These are phyloP conservation scores for Cystobasidium slooffiae DNA, from an alignment of 1,284 basidiomycete species.

Conservation along the genomic window DNA sequence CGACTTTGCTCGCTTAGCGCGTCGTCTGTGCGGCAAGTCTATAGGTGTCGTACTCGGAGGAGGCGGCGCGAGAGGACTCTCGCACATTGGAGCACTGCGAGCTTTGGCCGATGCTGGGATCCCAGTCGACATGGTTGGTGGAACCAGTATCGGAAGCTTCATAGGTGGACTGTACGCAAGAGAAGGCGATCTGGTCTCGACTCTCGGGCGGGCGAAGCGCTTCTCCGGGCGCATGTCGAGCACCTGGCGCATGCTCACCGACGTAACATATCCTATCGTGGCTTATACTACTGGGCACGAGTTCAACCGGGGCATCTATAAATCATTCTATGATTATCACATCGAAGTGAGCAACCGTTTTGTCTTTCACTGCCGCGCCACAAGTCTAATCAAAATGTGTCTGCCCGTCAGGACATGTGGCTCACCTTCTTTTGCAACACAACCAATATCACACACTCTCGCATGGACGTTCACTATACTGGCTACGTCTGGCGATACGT, in stretches of 20 bases:
- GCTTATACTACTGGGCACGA: constrained; percentile 97
- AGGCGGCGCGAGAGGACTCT: constrained; percentile 91
- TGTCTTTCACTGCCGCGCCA: background rate
- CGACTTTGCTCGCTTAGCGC: constrained; percentile 90
- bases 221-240: constrained; percentile 91
- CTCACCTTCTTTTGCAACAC: constrained; percentile 98
- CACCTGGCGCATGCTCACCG: constrained; percentile 90
- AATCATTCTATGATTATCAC: constrained; percentile 89
- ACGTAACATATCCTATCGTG: constrained; percentile 94
- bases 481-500: constrained; percentile 60
- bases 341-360: constrained; percentile 66
- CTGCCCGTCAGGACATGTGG: constrained; percentile 77
- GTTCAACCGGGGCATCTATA: constrained; percentile 79
- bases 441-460: constrained; percentile 95
- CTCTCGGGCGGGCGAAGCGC: constrained; percentile 82
- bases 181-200: constrained; percentile 87
- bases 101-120: constrained; percentile 90
- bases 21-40: constrained; percentile 87
- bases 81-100: constrained; percentile 87
- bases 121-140: constrained; percentile 82
- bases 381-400: background rate
- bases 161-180: constrained; percentile 96
- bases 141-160: constrained; percentile 88
- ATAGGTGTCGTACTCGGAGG: constrained; percentile 94
- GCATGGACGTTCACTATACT: constrained; percentile 91